phyloP scores from a whole-genome alignment of 805 yeast species.

The Cyberlindnera meyerae region DNA sequence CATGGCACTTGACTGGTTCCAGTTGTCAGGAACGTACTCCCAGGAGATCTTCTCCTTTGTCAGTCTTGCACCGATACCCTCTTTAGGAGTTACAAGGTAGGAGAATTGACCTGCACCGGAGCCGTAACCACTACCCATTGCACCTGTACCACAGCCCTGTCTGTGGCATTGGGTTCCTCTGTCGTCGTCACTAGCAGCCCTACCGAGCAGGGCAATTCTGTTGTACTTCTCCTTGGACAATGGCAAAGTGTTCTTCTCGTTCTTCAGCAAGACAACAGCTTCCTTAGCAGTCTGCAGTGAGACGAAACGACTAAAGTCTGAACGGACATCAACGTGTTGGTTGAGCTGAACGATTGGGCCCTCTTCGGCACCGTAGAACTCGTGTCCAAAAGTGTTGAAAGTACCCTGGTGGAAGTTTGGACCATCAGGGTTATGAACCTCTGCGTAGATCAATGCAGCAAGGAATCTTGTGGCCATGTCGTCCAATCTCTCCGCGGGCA shows the following conservation, averaged over 20 bases:
- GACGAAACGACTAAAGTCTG: constrained; percentile 30
- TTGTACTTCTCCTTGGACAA: constrained; percentile 38
- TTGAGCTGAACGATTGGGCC: constrained; percentile 35
- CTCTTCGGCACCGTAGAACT: constrained; percentile 32
- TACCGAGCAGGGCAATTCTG: constrained; percentile 49
- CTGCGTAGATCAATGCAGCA: constrained; percentile 37
- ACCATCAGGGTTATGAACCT: constrained; percentile 40
- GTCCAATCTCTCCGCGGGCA: constrained; percentile 39
- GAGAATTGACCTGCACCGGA: constrained; percentile 52
- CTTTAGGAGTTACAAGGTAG: constrained; percentile 47
- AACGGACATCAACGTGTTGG: constrained; percentile 47
- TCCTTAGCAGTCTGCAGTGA: constrained; percentile 41
- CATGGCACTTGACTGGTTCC: constrained; percentile 36
- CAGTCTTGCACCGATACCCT: constrained; percentile 44
- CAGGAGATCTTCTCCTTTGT: constrained; percentile 35
- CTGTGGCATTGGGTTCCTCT: constrained; percentile 59
- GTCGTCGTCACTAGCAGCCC: constrained; percentile 44
- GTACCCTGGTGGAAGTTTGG: constrained; percentile 26
- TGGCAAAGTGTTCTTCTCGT: constrained; percentile 43
- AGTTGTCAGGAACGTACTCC: constrained; percentile 37
- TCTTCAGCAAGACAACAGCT: constrained; percentile 50
- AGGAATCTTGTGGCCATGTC: constrained; percentile 44
- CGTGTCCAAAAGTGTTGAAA: constrained; percentile 36
- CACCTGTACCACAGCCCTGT: constrained; percentile 49
- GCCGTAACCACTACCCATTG: constrained; percentile 55